A percentile compares a stretch with the other conserved stretches of the same genome.
Evolutionary conservation across 257 asterid species (phyloP).

Genomic region (Euphrasia confusa): DNA sequence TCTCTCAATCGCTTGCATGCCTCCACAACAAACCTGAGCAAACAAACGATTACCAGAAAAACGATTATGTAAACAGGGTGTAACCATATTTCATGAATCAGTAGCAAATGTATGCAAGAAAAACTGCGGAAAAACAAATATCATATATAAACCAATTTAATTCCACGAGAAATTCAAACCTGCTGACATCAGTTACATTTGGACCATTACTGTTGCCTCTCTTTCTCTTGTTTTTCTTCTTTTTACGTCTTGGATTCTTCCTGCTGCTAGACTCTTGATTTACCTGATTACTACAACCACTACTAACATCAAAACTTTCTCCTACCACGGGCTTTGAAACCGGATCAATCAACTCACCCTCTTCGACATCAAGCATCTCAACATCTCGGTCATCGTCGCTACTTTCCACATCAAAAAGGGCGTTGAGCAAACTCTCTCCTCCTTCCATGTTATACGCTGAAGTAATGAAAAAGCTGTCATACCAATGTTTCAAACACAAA

Average conservation of each 20-base stretch:
- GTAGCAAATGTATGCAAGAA: background rate
- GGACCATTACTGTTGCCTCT: conserved; percentile 40
- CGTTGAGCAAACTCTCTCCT: conserved; percentile 49
- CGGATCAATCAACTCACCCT: conserved; percentile 62
- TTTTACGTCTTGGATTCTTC: conserved; percentile 37
- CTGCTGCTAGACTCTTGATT: conserved; percentile 31
- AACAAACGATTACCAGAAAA: conserved; percentile 15
- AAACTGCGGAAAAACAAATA: conserved; percentile 7
- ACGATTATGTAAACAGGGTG: conserved; percentile 5
- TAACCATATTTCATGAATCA: background rate
- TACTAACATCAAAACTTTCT: conserved; percentile 35
- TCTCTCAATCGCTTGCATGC: conserved; percentile 73
- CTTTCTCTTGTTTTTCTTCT: conserved; percentile 56
- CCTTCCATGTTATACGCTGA: conserved; percentile 42
- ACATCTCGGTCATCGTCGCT: conserved; percentile 51
- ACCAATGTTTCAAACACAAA: conserved; percentile 11
- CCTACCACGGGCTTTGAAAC: conserved; percentile 36
- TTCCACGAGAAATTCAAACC: conserved; percentile 31
- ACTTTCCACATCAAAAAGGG: conserved; percentile 50
- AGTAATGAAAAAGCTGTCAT: conserved; percentile 22
- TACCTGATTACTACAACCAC: conserved; percentile 27
- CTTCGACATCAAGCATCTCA: conserved; percentile 84
- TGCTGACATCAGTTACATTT: conserved; percentile 50
- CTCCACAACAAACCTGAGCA: conserved; percentile 59
- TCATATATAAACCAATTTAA: conserved; percentile 12